Evolutionary conservation across 371 early-diverging fungal species (phyloP).

Genomic region (Thermomucor indicae-seudaticae): DNA sequence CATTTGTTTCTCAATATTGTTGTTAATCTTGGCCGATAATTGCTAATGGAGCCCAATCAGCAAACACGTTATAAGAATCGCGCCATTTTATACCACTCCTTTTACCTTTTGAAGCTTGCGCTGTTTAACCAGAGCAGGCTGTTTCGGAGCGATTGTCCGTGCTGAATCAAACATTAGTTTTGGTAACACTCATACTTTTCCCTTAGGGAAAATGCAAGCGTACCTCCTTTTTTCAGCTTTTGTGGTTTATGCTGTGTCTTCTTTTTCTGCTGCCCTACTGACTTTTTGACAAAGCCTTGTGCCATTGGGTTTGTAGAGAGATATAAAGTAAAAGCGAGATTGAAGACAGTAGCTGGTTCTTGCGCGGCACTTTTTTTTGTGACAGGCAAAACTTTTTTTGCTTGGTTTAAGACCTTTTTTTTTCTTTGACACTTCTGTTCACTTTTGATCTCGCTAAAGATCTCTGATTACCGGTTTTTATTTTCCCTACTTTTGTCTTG

Average conservation of each 20-base stretch:
- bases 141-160: conserved; percentile 57
- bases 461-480: not conserved
- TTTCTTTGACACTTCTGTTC: not conserved
- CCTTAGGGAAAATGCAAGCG: not conserved
- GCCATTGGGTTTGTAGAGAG: conserved; percentile 31
- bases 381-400: not conserved
- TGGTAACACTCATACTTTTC: not conserved
- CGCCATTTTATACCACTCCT: not conserved
- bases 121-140: conserved; percentile 50
- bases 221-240: conserved; percentile 56
- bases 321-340: conserved; percentile 8
- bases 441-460: not conserved
- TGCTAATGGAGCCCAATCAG: conserved; percentile 24
- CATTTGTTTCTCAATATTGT: conserved; percentile 65
- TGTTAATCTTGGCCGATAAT: conserved; percentile 58
- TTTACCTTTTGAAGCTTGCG: conserved; percentile 48
- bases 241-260: conserved; percentile 47
- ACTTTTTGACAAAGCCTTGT: conserved; percentile 52
- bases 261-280: conserved; percentile 29
- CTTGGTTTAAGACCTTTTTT: not conserved
- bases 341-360: not conserved
- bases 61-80: not conserved
- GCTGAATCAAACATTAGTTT: conserved; percentile 23
- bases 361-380: not conserved
- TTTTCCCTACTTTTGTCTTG: not conserved